phyloP scores from a whole-genome alignment of 805 yeast genomes.

The Myxozyma neotropica region DNA sequence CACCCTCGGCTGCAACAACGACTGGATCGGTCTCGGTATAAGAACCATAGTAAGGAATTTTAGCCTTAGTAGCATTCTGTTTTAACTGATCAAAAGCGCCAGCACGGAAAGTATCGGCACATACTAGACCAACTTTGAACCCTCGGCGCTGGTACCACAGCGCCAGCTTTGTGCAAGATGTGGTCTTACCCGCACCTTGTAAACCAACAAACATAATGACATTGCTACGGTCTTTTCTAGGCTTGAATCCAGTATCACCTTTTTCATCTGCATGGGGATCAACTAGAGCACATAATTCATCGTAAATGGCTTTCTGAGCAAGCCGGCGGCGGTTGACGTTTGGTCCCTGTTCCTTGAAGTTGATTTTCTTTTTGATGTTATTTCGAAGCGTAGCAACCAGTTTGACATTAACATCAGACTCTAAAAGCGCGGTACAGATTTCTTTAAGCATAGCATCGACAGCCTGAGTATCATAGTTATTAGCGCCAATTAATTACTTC shows the following conservation, averaged over 20 bases:
- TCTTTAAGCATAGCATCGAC: conserved; percentile 79
- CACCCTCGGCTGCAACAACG: conserved; percentile 88
- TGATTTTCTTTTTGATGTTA: conserved; percentile 63
- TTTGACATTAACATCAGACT: conserved; percentile 89
- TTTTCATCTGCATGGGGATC: conserved; percentile 54
- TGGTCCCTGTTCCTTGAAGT: conserved; percentile 55
- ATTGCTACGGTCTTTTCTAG: conserved; percentile 76
- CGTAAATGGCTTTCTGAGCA: conserved; percentile 89
- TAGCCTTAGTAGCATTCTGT: conserved; percentile 94
- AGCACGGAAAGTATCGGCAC: conserved; percentile 99
- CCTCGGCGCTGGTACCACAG: conserved; percentile 93
- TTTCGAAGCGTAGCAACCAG: conserved; percentile 77
- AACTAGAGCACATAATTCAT: conserved; percentile 83
- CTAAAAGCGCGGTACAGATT: conserved; percentile 85
- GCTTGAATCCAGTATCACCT: conserved; percentile 61
- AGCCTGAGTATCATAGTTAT: too few species aligned
- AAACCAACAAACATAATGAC: conserved; percentile 97
- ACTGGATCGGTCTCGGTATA: conserved; percentile 96
- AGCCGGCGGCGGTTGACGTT: conserved; percentile 72
- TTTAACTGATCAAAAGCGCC: conserved; percentile 99
- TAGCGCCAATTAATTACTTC: too few species aligned
- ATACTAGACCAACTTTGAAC: conserved; percentile 90
- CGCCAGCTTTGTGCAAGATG: conserved; percentile 90
- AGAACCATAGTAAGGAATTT: conserved; percentile 91
- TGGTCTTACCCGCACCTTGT: conserved; percentile 99